Evolutionary conservation across 1,284 basidiomycete species (phyloP).

Genomic region (Ganoderma multipileum): DNA sequence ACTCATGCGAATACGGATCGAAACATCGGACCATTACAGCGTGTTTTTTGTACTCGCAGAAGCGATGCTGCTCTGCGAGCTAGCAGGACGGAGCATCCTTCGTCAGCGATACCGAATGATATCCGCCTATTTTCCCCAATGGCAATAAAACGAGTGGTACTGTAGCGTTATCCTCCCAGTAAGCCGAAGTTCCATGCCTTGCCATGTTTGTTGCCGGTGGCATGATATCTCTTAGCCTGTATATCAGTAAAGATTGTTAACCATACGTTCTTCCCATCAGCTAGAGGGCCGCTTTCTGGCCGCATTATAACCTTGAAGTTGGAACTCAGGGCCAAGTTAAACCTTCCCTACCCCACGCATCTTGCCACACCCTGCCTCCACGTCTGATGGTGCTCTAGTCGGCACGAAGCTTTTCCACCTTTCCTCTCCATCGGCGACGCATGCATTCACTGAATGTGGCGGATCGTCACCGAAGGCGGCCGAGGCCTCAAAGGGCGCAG

Average conservation of each 20-base stretch:
- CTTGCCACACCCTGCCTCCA: constrained; percentile 11
- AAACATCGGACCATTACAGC: not conserved
- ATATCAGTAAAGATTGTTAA: not conserved
- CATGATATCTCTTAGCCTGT: not conserved
- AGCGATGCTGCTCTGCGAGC: not conserved
- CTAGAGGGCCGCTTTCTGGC: not conserved
- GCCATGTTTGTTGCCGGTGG: not conserved
- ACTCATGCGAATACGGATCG: not conserved
- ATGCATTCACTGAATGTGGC: constrained; percentile 16
- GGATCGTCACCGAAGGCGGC: constrained; percentile 21
- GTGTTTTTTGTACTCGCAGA: not conserved
- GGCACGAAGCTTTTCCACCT: constrained; percentile 6
- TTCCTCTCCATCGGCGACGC: constrained; percentile 9
- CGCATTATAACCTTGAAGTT: not conserved
- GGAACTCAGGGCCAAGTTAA: not conserved
- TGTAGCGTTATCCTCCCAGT: not conserved
- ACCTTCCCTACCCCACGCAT: not conserved
- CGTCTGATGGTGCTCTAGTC: constrained; percentile 16
- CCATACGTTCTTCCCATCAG: not conserved
- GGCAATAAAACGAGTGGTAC: not conserved
- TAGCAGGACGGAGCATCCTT: not conserved
- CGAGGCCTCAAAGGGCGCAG: constrained; percentile 15
- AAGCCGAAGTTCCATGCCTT: not conserved
- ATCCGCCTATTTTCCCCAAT: constrained; percentile 6
- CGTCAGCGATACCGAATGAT: not conserved